These are phyloP conservation scores for Ceratobasidium sp. DNA, from an alignment of 1,284 basidiomycete genomes.

Conservation along the genomic window DNA sequence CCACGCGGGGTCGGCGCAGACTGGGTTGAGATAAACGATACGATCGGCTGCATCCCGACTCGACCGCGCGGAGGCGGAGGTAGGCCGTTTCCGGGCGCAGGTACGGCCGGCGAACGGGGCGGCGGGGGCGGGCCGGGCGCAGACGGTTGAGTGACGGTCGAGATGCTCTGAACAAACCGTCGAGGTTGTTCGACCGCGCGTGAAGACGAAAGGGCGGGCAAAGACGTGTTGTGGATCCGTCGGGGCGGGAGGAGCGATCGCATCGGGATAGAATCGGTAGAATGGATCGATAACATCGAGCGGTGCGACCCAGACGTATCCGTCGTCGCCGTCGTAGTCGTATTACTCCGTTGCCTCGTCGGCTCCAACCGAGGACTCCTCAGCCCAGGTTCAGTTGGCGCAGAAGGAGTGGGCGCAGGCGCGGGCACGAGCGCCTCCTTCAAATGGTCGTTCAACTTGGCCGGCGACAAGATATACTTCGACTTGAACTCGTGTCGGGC, in stretches of 20 bases:
- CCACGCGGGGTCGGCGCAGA: slow-evolving; percentile 21
- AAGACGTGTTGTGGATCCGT: slow-evolving; percentile 19
- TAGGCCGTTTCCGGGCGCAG: background rate
- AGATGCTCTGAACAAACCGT: slow-evolving; percentile 30
- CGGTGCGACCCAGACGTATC: slow-evolving; percentile 34
- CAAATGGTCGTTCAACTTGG: slow-evolving; percentile 31
- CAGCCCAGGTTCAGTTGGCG: slow-evolving; percentile 17
- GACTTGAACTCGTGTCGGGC: slow-evolving; percentile 29
- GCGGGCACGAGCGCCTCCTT: background rate
- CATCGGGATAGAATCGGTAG: slow-evolving; percentile 16
- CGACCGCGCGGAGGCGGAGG: slow-evolving; percentile 35
- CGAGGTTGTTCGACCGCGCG: slow-evolving; percentile 1
- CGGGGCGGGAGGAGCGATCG: slow-evolving; percentile 5
- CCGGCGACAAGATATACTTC: slow-evolving; percentile 27
- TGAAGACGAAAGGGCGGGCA: slow-evolving; percentile 1
- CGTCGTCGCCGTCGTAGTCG: slow-evolving; percentile 18
- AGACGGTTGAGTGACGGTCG: slow-evolving; percentile 20
- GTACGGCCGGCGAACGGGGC: slow-evolving; percentile 10
- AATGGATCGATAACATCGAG: background rate
- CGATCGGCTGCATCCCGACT: slow-evolving; percentile 27
- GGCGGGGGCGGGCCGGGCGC: slow-evolving; percentile 7
- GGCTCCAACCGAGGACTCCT: slow-evolving; percentile 25
- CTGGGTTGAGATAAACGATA: slow-evolving; percentile 38
- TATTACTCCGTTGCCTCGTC: slow-evolving; percentile 14
- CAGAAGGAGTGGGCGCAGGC: slow-evolving; percentile 3